Base-by-base conservation (phyloP, 345 rosid species). In the Geranium brycei region DNA sequence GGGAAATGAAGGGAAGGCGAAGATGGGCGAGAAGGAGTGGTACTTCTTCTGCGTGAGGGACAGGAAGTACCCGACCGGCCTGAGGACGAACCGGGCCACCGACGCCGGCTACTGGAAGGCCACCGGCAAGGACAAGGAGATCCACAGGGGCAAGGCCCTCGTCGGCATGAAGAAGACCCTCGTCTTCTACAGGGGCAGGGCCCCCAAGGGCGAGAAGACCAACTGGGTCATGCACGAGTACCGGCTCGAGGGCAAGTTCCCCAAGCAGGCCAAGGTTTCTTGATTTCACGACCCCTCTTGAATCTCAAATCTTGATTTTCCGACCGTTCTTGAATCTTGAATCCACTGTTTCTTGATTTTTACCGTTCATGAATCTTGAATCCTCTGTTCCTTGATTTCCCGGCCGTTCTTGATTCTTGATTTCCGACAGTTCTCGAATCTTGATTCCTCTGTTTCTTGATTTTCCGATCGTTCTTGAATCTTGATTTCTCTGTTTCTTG, bases 11-110 rank as follows among this genome's bases (percentile, higher is more conserved):
- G 68, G 68, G 68, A 66, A 23, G 19, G 68, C 62, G 32, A 66
- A 66, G 31, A 66, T 66, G 68, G 68, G 68, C 3, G 68, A 66
- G 53, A 66, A 66, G 47, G 62, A 66, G 17, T 66, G 68, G 68
- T 66, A 66, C 57, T 66, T 66, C 53, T 66, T 66, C 62, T 66
- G 62, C 55, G 6, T 35, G 30, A 58, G 47, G 55, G 68, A 66
- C 62, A 47, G 68, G 31, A 66, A 66, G 31, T 66, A 66, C 57
- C 68, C 68, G 55, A 66, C 68, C 4, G 68, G 68, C 2, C 30
- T 58, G 32, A 57, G 68, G 62, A 66, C 68, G 28, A 58, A 66
- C 35, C 17, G 68, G 62, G 62, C 68, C 19, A 66, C 68, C 4
- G 68, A 10, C 4, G 47, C 62, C n/a, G 68, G 68, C 31, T 66